These are phyloP conservation scores for Pichia sorboxylosa DNA, from an alignment of 1,139 yeast species.

Conservation along the genomic window DNA sequence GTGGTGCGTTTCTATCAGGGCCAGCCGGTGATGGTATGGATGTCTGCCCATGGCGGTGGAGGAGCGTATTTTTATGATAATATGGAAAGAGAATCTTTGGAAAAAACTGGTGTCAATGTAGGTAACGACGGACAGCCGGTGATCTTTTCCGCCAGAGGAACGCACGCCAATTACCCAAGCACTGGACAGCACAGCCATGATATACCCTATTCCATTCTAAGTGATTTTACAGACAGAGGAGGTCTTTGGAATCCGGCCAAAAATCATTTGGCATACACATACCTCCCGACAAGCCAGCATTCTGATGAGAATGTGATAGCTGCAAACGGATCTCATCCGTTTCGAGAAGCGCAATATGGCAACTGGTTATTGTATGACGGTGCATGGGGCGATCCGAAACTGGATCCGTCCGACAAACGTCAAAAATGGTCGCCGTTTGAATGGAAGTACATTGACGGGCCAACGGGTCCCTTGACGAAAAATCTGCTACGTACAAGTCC, in stretches of 20 bases:
- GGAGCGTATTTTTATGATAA: conserved; percentile 72
- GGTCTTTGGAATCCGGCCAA: conserved; percentile 87
- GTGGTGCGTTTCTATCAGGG: conserved; percentile 76
- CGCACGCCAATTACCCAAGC: conserved; percentile 95
- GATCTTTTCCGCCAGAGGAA: conserved; percentile 84
- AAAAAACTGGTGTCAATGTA: conserved; percentile 7
- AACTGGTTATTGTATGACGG: conserved; percentile 77
- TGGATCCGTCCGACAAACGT: conserved; percentile 56
- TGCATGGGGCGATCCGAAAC: conserved; percentile 81
- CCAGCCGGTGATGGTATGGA: conserved; percentile 83
- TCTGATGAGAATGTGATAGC: conserved; percentile 25
- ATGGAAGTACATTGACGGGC: conserved; percentile 84
- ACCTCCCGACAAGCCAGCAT: conserved; percentile 36
- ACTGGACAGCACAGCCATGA: conserved; percentile 96
- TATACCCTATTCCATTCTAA: conserved; percentile 77
- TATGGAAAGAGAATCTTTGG: conserved; percentile 33
- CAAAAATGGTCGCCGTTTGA: conserved; percentile 76
- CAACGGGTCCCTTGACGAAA: conserved; percentile 77
- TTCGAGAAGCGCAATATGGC: conserved; percentile 54
- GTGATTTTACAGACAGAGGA: conserved; percentile 92
- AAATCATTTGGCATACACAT: conserved; percentile 73
- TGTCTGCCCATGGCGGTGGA: conserved; percentile 98
- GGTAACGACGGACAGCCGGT: conserved; percentile 40
- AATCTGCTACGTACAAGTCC: conserved; percentile 56
- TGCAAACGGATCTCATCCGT: conserved; percentile 33